Percentiles rank a stretch among this genome's conserved stretches.
Evolutionary conservation across 2,329 filamentous ascomycete genomes (phyloP).

Genomic region (Epichloe coenophiala): DNA sequence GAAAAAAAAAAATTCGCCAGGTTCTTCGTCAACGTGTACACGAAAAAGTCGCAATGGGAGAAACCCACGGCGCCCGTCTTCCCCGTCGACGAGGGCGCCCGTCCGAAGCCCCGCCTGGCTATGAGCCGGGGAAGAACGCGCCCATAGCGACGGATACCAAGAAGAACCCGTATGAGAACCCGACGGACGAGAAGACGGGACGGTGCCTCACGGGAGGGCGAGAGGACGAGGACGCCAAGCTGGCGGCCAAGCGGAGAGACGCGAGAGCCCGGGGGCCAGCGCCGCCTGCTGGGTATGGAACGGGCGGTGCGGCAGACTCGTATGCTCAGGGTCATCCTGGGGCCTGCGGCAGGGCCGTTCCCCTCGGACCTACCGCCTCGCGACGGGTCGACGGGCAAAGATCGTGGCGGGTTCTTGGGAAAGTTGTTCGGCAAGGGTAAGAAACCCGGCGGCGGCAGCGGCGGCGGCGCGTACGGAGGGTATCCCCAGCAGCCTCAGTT

Average conservation of each 20-base stretch:
- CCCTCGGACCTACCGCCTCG: conserved; percentile 30
- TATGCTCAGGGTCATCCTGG: conserved; percentile 13
- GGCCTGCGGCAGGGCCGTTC: conserved; percentile 15
- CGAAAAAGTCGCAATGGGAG: conserved; percentile 85
- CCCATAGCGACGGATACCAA: conserved; percentile 42
- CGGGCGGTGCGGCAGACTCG: conserved; percentile 11
- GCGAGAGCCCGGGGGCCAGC: conserved; percentile 33
- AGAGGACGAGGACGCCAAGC: conserved; percentile 52
- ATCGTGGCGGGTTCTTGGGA: conserved; percentile 31
- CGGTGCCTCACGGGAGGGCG: conserved; percentile 12
- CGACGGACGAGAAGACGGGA: conserved; percentile 2
- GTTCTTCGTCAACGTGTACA: conserved; percentile 86
- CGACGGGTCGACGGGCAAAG: conserved; percentile 21
- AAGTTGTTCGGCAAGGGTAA: conserved; percentile 37
- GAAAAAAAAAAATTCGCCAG: conserved; percentile 23
- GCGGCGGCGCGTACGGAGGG: background rate
- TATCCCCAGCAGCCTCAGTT: background rate
- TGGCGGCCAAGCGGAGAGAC: conserved; percentile 65
- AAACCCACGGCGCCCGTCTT: conserved; percentile 58
- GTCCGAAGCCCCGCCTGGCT: conserved; percentile 53
- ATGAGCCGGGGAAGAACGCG: conserved; percentile 31
- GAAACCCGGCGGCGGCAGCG: conserved; percentile 11
- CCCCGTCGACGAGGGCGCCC: conserved; percentile 31
- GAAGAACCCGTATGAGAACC: conserved; percentile 54
- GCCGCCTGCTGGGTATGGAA: conserved; percentile 22